Base-by-base conservation (phyloP, 305 asterid genomes). In the Plantago coronopus region DNA sequence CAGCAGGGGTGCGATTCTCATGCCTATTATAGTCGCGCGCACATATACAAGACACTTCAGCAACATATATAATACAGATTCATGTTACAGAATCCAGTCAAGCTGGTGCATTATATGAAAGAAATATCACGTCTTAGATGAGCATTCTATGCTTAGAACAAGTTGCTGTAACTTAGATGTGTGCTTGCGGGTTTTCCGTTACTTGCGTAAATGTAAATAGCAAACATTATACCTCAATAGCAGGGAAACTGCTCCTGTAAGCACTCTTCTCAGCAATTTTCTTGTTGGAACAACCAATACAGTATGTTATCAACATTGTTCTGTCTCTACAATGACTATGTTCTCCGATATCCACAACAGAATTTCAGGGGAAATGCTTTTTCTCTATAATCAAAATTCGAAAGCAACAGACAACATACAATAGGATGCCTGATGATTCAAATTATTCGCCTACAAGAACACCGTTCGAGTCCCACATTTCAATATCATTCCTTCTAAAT, bases 141-240 rank as follows among this genome's bases (percentile, higher is more conserved):
- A 48, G 27, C 10, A 0, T 18, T 48, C 27, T 48, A 48, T 48
- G 8, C 53, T 48, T 48, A 48, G 48, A 44, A 43, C 62, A 64
- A 37, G 5, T 10, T 37, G 40, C 49, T 70, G 44, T 69, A 70
- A 69, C 34, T 55, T 23, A 54, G 43, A 45, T 54, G 53, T 44
- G 65, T 48, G 38, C 45, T 14, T 66, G 25, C 53, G 68, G 65
- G 40, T 46, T 53, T 40, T 47, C 48, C 27, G 31, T 48, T 21
- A 25, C 6, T 21, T 18, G 23, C 27, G 38, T 17, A 59, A 48
- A 43, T 65, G 44, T 45, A 49, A 45, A 46, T 51, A 67, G 70
- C 66, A 42, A 60, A 48, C 54, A 31, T 48, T 21, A 48, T 14
- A 51, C 19, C 21, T 49, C 34, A 51, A 13, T 50, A 22, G 17